Evolutionary conservation across 768 basidiomycete species (phyloP), one percentile per base, ranked within the genome.

Genomic region (Stropharia rugosoannulata): DNA sequence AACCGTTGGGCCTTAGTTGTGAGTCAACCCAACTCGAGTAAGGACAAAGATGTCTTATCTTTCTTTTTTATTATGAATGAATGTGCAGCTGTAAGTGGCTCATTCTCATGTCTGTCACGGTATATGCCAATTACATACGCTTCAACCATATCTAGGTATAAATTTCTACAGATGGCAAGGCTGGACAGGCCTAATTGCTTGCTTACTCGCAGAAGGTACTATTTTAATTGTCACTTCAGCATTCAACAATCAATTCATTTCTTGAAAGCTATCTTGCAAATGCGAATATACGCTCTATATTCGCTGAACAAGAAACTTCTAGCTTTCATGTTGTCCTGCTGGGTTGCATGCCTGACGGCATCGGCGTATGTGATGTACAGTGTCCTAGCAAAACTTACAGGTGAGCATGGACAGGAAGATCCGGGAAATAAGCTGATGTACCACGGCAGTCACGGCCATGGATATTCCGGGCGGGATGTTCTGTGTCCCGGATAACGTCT

Each of bases 261-360:
- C 49, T 19, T 25, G 9, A n/a, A 41, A 85, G 83, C 79, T 39
- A 83, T 85, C 57, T 72, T 85, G 13, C 83, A 84, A 68, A 79
- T 83, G 68, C 80, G 85, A 27, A 65, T 86, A n/a, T 85, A 83
- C 65, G 85, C 83, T 1, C 68, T 86, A 58, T 85, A 84, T 64
- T 78, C 76, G 47, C 63, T 81, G 19, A 74, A 82, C 67, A 81
- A 78, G 60, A 76, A 70, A 50, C 64, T 86, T 15, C 73, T 87
- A 3, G 66, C 66, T 3, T 51, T 80, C 16, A 82, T 83, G 78
- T 65, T 70, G 5, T 49, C 62, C 16, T 68, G 68, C 12, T 84
- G 80, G 59, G 50, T 81, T 10, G 47, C 65, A 8, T 69, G 76
- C 13, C 66, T 75, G 4, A 64, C 73, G 1, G 63, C 73, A 0